Base-by-base conservation (phyloP, 2,329 filamentous ascomycete species). In the Anthostomella pinea region DNA sequence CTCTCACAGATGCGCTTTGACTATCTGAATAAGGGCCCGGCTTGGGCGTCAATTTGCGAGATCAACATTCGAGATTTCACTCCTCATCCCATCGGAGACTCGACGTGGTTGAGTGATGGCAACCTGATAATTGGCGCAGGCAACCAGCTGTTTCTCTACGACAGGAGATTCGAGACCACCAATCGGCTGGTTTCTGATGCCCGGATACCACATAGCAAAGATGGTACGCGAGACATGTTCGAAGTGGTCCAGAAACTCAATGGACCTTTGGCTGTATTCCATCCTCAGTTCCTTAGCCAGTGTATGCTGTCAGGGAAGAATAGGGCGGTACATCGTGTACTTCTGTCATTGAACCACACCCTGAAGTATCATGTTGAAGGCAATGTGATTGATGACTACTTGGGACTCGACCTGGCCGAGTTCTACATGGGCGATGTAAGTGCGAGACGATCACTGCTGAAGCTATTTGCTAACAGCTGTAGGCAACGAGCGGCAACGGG, bases 1-100 rank as follows among this genome's bases (percentile, higher is more conserved):
- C 75, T 95, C 17, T 83, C 85, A 5, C 89, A 96, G 57, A 81
- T 95, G 66, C 84, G 90, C 9, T 96, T 93, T 56, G 88, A 95
- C 61, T 95, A 95, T 57, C 71, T 95, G 13, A 88, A 90, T 53
- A 83, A 87, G 43, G 85, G 85, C 1, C 86, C 88, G n/a, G 87
- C 89, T 0, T 96, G 90, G 90, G 85, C 87, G 1, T 74, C 85
- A 16, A 84, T 96, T 40, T 75, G 86, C 29, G 85, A 95, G 57
- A 87, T 96, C 38, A 81, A 75, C 52, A 90, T 89, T 40, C 76
- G 84, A 44, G 83, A 90, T 41, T 69, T 89, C 23, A 95, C 89
- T 9, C 87, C 89, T 18, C 87, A 95, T 59, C 86, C 88, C 0
- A 95, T 96, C 33, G 90, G 89, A 2, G 90, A 96, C 58, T 94